phyloP scores from a whole-genome alignment of 805 yeast species.

The Cyberlindnera subsufficiens region DNA sequence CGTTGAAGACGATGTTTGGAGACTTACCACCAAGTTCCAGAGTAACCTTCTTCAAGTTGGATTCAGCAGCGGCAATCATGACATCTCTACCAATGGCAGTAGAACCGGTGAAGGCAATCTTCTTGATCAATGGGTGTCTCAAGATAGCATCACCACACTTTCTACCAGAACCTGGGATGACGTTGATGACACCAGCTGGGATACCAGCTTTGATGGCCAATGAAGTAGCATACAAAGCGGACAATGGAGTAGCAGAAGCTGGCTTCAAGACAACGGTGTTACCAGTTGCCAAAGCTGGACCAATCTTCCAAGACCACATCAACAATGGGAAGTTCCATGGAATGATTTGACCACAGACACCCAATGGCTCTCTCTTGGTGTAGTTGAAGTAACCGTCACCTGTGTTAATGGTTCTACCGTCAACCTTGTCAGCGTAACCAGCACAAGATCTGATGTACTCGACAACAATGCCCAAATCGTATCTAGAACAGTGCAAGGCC shows the following conservation, averaged over 20 bases:
- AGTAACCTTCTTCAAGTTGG: slow-evolving; percentile 60
- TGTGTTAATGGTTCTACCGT: slow-evolving; percentile 42
- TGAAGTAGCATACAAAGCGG: slow-evolving; percentile 51
- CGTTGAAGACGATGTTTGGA: slow-evolving; percentile 58
- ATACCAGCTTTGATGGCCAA: slow-evolving; percentile 53
- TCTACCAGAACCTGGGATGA: slow-evolving; percentile 58
- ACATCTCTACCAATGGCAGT: slow-evolving; percentile 57
- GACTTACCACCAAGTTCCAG: slow-evolving; percentile 69
- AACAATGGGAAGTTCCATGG: slow-evolving; percentile 73
- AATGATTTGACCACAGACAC: slow-evolving; percentile 66
- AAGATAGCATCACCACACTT: slow-evolving; percentile 55
- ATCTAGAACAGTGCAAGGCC: slow-evolving; percentile 40
- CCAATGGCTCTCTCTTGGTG: slow-evolving; percentile 59
- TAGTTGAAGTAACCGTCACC: slow-evolving; percentile 46
- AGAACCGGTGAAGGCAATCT: slow-evolving; percentile 66
- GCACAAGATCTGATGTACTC: slow-evolving; percentile 45
- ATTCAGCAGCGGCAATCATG: slow-evolving; percentile 54
- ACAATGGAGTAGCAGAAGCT: slow-evolving; percentile 61
- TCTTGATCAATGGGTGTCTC: slow-evolving; percentile 50
- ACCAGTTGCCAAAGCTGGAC: slow-evolving; percentile 65
- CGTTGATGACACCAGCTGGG: slow-evolving; percentile 60
- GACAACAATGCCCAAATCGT: slow-evolving; percentile 42
- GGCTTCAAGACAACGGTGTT: slow-evolving; percentile 59
- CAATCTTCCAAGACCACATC: slow-evolving; percentile 65
- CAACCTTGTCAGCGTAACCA: slow-evolving; percentile 48